Conservation (phyloP, 208 protist species). For the Herpetomonas samuelpessoai region DNA sequence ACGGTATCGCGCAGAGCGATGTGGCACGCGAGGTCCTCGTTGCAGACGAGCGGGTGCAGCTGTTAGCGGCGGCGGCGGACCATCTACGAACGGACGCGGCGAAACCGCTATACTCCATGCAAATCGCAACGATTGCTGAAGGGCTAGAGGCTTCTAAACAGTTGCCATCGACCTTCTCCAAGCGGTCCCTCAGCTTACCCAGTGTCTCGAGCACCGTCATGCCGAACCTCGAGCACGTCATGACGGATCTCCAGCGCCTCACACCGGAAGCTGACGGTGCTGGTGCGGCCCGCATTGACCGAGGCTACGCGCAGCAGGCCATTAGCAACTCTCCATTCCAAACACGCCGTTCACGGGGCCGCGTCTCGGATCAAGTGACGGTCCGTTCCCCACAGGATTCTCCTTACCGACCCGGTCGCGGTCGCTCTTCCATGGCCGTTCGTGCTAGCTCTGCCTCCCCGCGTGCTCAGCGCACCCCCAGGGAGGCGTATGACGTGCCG, state of each 20-base stretch:
- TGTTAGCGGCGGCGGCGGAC: slow-evolving; percentile 62
- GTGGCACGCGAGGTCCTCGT: slow-evolving; percentile 74
- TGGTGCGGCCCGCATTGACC: not conserved
- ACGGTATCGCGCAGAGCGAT: slow-evolving; percentile 54
- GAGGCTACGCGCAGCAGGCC: not conserved
- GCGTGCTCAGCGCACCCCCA: too few relatives aligned
- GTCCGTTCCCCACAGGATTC: not conserved
- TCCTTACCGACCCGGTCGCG: not conserved
- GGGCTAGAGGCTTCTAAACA: slow-evolving; percentile 39
- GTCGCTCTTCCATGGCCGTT: not conserved
- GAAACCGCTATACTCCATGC: slow-evolving; percentile 76
- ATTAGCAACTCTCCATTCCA: not conserved
- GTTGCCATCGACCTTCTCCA: slow-evolving; percentile 49
- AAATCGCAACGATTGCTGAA: slow-evolving; percentile 84
- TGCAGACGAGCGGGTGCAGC: slow-evolving; percentile 70
- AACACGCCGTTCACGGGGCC: not conserved
- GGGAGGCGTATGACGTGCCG: not conserved
- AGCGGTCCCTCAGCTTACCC: slow-evolving; percentile 42
- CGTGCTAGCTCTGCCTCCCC: not conserved
- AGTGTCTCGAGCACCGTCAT: slow-evolving; percentile 39
- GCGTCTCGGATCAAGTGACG: not conserved
- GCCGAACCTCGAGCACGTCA: slow-evolving; percentile 67
- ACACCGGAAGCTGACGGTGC: slow-evolving; percentile 13
- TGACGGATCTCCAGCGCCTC: slow-evolving; percentile 59
- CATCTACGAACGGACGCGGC: slow-evolving; percentile 55